A percentile compares a stretch with the other conserved stretches of the same genome.
These are phyloP conservation scores for Acacia pycnantha DNA, from an alignment of 331 rosid genomes.

Conservation along the genomic window DNA sequence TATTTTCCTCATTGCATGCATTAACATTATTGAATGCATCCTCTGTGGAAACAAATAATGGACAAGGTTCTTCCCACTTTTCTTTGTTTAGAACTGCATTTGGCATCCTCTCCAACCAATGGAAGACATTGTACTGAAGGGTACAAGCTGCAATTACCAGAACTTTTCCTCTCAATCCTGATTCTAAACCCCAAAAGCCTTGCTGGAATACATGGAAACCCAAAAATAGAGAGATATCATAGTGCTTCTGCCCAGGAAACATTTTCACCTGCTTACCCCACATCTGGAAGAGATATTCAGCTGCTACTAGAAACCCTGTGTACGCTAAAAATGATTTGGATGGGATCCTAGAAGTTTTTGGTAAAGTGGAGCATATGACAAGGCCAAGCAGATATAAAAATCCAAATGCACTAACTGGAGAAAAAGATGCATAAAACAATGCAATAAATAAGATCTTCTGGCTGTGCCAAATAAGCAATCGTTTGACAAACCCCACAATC, in stretches of 20 bases:
- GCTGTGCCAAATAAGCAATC: conserved; percentile 89
- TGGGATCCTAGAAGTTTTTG: conserved; percentile 79
- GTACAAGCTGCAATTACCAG: conserved; percentile 92
- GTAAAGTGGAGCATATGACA: conserved; percentile 71
- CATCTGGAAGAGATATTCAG: conserved; percentile 96
- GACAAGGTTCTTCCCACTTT: conserved; percentile 92
- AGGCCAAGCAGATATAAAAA: conserved; percentile 81
- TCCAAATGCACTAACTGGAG: conserved; percentile 85
- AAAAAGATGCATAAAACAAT: conserved; percentile 82
- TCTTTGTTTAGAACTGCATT: conserved; percentile 50
- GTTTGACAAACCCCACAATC: conserved; percentile 61
- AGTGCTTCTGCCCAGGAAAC: conserved; percentile 93
- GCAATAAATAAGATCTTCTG: conserved; percentile 84
- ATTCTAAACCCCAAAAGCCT: conserved; percentile 94
- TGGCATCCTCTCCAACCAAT: conserved; percentile 87
- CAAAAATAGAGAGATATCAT: conserved; percentile 60
- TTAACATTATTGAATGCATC: conserved; percentile 46
- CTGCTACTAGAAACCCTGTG: conserved; percentile 79
- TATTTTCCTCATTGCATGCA: conserved; percentile 46
- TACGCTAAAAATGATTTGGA: conserved; percentile 79
- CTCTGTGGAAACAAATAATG: conserved; percentile 78
- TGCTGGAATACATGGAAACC: conserved; percentile 66
- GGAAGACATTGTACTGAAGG: conserved; percentile 95
- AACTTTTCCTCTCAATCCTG: conserved; percentile 93
- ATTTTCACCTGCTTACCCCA: conserved; percentile 87